Conservation (phyloP, 2,329 filamentous ascomycete species). For the Diaporthe ampelina region DNA sequence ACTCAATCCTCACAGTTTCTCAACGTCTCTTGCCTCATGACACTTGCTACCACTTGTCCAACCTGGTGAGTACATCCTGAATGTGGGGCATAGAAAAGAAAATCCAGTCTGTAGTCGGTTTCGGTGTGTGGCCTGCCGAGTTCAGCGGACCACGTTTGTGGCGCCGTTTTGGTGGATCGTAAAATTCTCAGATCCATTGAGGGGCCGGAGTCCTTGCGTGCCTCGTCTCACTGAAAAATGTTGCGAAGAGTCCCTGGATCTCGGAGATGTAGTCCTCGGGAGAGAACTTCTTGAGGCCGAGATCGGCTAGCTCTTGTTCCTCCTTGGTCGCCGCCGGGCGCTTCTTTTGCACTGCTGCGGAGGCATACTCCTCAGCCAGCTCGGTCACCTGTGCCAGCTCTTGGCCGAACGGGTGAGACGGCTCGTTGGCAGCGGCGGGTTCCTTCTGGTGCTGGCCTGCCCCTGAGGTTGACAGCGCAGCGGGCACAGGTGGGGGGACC, state of each 20-base stretch:
- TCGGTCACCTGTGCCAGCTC: constrained; percentile 95
- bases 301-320: constrained; percentile 75
- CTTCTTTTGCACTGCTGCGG: constrained; percentile 61
- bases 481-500: constrained; percentile 46
- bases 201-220: constrained; percentile 50
- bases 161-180: background rate
- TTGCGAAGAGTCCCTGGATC: constrained; percentile 77
- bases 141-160: background rate
- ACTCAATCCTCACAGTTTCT: constrained; percentile 26
- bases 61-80: constrained; percentile 32
- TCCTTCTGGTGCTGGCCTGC: constrained; percentile 41
- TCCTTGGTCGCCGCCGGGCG: constrained; percentile 79
- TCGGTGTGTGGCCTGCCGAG: background rate
- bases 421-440: constrained; percentile 48
- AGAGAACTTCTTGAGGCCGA: constrained; percentile 79
- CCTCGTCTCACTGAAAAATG: constrained; percentile 65
- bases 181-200: constrained; percentile 63
- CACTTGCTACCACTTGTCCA: constrained; percentile 32
- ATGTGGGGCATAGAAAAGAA: constrained; percentile 29
- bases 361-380: constrained; percentile 88
- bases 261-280: constrained; percentile 89
- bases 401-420: constrained; percentile 83
- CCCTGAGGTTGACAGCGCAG: constrained; percentile 36
- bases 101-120: constrained; percentile 12
- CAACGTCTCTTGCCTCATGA: constrained; percentile 27